Conservation (phyloP, 495 filamentous ascomycete genomes). For the Xylaria scruposa region DNA sequence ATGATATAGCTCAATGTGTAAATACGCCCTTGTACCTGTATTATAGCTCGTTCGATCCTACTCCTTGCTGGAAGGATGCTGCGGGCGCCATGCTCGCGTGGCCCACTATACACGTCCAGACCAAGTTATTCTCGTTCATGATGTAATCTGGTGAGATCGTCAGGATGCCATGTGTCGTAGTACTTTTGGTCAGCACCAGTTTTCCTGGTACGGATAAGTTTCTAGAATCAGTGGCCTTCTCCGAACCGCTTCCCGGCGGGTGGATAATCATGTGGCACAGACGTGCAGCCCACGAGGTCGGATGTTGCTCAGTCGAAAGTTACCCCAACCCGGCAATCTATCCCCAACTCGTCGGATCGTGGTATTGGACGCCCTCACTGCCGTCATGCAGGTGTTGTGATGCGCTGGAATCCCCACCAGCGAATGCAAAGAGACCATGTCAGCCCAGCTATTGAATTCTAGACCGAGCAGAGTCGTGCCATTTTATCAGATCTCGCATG, state of each 20-base stretch:
- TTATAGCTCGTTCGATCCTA: neutral
- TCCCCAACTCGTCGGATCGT: conserved; percentile 20
- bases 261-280: conserved; percentile 2
- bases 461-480: conserved; percentile 9
- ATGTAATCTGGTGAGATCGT: neutral
- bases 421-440: conserved; percentile 7
- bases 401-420: neutral
- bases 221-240: neutral
- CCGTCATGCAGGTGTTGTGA: conserved; percentile 7
- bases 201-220: neutral
- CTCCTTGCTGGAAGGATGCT: neutral
- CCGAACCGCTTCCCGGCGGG: neutral
- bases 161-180: conserved; percentile 2
- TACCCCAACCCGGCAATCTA: conserved; percentile 11
- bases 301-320: neutral
- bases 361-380: conserved; percentile 6
- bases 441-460: conserved; percentile 1
- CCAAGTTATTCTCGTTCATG: neutral
- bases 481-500: conserved; percentile 22
- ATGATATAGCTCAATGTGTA: conserved; percentile 4
- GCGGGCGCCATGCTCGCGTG: conserved; percentile 8
- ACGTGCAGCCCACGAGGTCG: conserved; percentile 16
- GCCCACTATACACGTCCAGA: neutral
- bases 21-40: neutral
- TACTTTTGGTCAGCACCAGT: neutral